These are phyloP conservation scores for Sanghuangporus weigelae DNA, from an alignment of 1,284 basidiomycete genomes.

Conservation along the genomic window DNA sequence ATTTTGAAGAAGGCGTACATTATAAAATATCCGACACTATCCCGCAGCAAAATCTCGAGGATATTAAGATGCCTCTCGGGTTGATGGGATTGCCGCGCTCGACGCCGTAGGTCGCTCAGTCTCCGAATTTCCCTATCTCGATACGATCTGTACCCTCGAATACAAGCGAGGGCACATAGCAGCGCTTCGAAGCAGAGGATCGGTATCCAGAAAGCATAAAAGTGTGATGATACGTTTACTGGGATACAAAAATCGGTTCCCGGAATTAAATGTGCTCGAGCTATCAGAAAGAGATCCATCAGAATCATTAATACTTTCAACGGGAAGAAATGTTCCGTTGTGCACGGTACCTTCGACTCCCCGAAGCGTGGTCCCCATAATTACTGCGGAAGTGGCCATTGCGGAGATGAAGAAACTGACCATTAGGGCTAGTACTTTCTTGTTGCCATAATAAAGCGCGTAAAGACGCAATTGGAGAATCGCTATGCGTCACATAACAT, in stretches of 20 bases:
- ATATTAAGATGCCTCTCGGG: slow-evolving; percentile 22
- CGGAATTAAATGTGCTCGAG: slow-evolving; percentile 7
- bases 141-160: slow-evolving; percentile 42
- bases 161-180: slow-evolving; percentile 44
- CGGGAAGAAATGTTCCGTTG: neutral
- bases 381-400: slow-evolving; percentile 35
- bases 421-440: slow-evolving; percentile 43
- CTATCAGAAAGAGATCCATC: slow-evolving; percentile 26
- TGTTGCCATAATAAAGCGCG: slow-evolving; percentile 51
- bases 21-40: slow-evolving; percentile 51
- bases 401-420: slow-evolving; percentile 35
- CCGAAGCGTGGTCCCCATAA: slow-evolving; percentile 41
- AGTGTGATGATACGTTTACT: slow-evolving; percentile 31
- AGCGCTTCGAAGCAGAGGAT: slow-evolving; percentile 48
- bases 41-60: slow-evolving; percentile 45
- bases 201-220: slow-evolving; percentile 56
- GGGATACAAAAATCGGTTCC: slow-evolving; percentile 32
- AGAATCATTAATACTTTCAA: slow-evolving; percentile 18
- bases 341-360: slow-evolving; percentile 34
- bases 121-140: slow-evolving; percentile 5
- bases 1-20: slow-evolving; percentile 32
- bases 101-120: neutral
- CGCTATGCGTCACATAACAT: slow-evolving; percentile 29
- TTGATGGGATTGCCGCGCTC: neutral
- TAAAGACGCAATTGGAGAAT: slow-evolving; percentile 60